phyloP scores from a whole-genome alignment of 441 rosid genomes.

The Breynia disticha region DNA sequence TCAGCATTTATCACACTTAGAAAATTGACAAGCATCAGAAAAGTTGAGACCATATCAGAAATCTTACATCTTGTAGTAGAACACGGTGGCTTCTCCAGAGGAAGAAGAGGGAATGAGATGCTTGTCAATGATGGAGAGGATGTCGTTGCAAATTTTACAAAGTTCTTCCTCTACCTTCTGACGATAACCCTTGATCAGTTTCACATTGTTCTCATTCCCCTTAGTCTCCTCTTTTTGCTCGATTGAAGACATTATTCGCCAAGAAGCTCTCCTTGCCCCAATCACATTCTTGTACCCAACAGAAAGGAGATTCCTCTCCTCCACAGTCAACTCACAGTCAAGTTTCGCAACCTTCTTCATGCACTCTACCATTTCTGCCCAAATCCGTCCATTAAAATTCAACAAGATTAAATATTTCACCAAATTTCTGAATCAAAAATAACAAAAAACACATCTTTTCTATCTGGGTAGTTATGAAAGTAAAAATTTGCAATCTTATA shows the following conservation, averaged over 20 bases:
- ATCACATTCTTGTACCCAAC: slow-evolving; percentile 91
- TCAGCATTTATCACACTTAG: too few species aligned
- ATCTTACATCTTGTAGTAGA: slow-evolving; percentile 93
- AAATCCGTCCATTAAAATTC: neutral
- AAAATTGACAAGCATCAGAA: too few species aligned
- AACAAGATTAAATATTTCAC: too few species aligned
- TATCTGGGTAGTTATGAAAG: too few species aligned
- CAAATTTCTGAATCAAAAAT: too few species aligned
- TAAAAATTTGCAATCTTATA: too few species aligned
- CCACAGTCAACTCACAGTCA: slow-evolving; percentile 70
- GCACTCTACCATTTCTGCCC: slow-evolving; percentile 89
- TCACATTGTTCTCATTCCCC: slow-evolving; percentile 71
- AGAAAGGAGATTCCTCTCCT: slow-evolving; percentile 83
- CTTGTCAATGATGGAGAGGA: slow-evolving; percentile 71
- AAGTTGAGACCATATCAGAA: neutral
- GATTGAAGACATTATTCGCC: slow-evolving; percentile 93
- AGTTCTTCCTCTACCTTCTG: slow-evolving; percentile 97
- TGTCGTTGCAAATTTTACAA: slow-evolving; percentile 71
- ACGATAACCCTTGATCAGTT: slow-evolving; percentile 73
- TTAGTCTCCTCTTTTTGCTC: slow-evolving; percentile 86
- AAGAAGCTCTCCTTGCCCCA: slow-evolving; percentile 80
- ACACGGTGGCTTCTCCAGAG: slow-evolving; percentile 93
- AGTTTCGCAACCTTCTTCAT: slow-evolving; percentile 86
- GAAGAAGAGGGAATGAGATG: slow-evolving; percentile 76
- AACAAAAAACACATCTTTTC: too few species aligned